Percentiles rank a stretch among this genome's conserved stretches.
Evolutionary conservation across 1,284 basidiomycete species (phyloP).

Genomic region (Meripilus lineatus): DNA sequence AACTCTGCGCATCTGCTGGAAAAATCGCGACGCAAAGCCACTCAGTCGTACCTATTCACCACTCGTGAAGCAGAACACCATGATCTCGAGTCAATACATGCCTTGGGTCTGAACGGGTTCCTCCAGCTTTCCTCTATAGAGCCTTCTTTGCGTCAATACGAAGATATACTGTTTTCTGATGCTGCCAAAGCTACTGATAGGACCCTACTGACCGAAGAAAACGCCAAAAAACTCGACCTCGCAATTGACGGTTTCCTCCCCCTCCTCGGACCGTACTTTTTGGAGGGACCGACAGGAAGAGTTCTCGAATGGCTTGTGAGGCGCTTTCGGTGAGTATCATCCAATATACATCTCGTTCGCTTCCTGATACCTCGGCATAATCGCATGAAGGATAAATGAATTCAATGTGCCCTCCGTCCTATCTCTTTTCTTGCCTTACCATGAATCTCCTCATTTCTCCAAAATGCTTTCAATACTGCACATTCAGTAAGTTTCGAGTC

Average conservation of each 20-base stretch:
- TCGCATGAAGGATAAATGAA: conserved; percentile 73
- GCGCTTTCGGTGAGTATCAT: conserved; percentile 71
- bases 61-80: conserved; percentile 75
- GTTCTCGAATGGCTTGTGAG: conserved; percentile 96
- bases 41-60: conserved; percentile 84
- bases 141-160: conserved; percentile 60
- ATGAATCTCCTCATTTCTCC: conserved; percentile 91
- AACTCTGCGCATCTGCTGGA: conserved; percentile 76
- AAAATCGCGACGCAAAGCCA: conserved; percentile 54
- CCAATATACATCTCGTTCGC: background rate
- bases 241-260: conserved; percentile 64
- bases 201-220: conserved; percentile 69
- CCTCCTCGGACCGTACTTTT: conserved; percentile 75
- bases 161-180: conserved; percentile 81
- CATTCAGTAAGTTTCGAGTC: conserved; percentile 55
- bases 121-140: conserved; percentile 71
- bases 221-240: conserved; percentile 57
- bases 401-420: conserved; percentile 86
- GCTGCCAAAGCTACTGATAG: conserved; percentile 75
- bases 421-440: conserved; percentile 88
- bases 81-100: conserved; percentile 84
- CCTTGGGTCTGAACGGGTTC: conserved; percentile 81
- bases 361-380: background rate
- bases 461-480: conserved; percentile 89
- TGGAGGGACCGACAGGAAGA: conserved; percentile 80